Evolutionary conservation across 2,329 filamentous ascomycete genomes (phyloP), one percentile per base, ranked within the genome.

Genomic region (Cadophora luteo-olivacea): DNA sequence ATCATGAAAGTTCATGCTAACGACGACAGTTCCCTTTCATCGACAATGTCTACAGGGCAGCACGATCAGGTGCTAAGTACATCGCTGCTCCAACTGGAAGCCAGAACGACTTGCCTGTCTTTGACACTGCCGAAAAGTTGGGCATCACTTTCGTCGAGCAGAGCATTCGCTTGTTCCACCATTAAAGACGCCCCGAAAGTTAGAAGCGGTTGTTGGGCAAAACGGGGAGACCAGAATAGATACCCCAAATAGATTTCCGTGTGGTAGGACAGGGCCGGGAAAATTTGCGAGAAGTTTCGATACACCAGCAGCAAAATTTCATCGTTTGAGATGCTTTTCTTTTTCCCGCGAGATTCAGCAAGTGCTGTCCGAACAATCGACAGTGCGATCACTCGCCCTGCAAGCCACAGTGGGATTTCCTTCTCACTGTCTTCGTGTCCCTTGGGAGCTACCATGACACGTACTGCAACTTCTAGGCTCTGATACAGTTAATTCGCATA

Each of bases 71-170:
- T 61, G 94, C 89, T 78, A 98, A 97, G 85, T 99, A 97, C 84
- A 93, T 98, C 77, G 95, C 96, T 65, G 95, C 95, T 49, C 96
- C 96, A 11, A 92, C 89, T 62, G 96, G 96, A 68, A 97, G 91
- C 81, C 92, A 96, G 81, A 96, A 96, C 79, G 93, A 96, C 79
- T 81, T 85, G 68, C 87, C 90, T 61, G 93, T 96, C 57, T 92
- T 97, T 75, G 91, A 93, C 79, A 97, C 94, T 12, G 93, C 94
- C 5, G 93, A 97, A 84, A 93, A 95, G 84, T 85, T 97, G 72
- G 92, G 91, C 66, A 97, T 98, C 76, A 94, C 91, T 55, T 97
- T 98, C 82, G 92, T 98, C 48, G 94, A 99, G 86, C 96, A 99
- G 86, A 93, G 91, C 79, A 91, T 92, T 69, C 89, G 96, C 75